These are phyloP conservation scores for Yarrowia bubula DNA, from an alignment of 805 yeast species.

Conservation along the genomic window DNA sequence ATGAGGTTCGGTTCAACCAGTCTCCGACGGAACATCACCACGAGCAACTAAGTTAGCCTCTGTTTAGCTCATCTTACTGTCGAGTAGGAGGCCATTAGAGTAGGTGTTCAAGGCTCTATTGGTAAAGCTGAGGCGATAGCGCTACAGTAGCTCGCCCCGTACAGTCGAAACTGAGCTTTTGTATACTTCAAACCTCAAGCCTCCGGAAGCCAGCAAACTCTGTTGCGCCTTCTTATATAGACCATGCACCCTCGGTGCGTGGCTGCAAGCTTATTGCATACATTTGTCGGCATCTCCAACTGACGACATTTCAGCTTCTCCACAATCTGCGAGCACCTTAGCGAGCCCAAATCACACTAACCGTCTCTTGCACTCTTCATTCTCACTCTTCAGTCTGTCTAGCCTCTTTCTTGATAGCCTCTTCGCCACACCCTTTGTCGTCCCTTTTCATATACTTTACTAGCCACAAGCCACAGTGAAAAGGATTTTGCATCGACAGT, in stretches of 20 bases:
- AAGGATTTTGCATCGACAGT: conserved; percentile 13
- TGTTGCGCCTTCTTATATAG: not conserved
- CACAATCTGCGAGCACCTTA: not conserved
- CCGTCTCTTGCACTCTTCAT: not conserved
- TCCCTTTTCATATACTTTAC: conserved; percentile 14
- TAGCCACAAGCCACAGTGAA: conserved; percentile 26
- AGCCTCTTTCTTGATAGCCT: too few species aligned
- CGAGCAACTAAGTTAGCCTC: not conserved
- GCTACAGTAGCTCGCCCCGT: not conserved
- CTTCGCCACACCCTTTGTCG: too few species aligned
- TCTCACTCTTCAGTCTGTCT: not conserved
- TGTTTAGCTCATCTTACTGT: too few species aligned
- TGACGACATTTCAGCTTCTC: not conserved
- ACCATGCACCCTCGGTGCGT: conserved; percentile 18
- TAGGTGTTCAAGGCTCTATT: too few species aligned
- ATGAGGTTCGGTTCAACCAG: not conserved
- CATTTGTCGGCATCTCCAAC: conserved; percentile 8
- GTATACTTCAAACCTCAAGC: not conserved
- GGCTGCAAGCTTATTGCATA: conserved; percentile 22
- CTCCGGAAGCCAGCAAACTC: not conserved
- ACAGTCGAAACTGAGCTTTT: not conserved
- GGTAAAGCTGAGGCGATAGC: too few species aligned
- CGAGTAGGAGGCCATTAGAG: too few species aligned
- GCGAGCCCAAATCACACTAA: not conserved
- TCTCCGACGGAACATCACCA: not conserved